Evolutionary conservation across 768 basidiomycete species (phyloP).

Genomic region (Leccinum aurantiacum): DNA sequence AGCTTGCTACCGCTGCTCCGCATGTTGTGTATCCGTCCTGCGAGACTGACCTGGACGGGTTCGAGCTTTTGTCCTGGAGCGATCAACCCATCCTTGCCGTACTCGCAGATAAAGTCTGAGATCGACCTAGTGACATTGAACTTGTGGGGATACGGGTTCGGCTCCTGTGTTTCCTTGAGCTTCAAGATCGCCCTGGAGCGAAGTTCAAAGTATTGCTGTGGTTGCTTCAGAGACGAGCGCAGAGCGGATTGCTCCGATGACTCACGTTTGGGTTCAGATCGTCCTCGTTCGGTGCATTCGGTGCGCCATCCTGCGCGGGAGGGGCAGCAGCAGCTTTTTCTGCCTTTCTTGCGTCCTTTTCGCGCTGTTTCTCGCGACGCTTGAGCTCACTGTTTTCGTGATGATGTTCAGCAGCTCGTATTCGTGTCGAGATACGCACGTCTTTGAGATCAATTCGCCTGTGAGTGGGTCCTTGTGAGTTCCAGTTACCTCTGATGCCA

Average conservation of each 20-base stretch:
- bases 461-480: conserved; percentile 80
- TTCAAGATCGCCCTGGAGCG: conserved; percentile 86
- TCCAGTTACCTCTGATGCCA: conserved; percentile 39
- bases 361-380: conserved; percentile 84
- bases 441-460: conserved; percentile 96
- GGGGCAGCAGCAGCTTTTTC: conserved; percentile 61
- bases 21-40: conserved; percentile 91
- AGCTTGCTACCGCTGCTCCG: conserved; percentile 81
- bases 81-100: conserved; percentile 72
- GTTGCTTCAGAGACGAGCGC: not conserved
- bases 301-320: conserved; percentile 35
- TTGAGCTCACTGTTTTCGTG: conserved; percentile 77
- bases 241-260: conserved; percentile 12
- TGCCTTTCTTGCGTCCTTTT: conserved; percentile 71
- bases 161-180: conserved; percentile 79
- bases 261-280: conserved; percentile 90
- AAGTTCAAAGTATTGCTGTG: conserved; percentile 94
- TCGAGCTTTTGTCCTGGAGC: conserved; percentile 65
- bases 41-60: conserved; percentile 59
- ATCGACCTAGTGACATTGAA: conserved; percentile 86
- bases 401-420: conserved; percentile 29
- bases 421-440: conserved; percentile 47
- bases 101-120: conserved; percentile 67
- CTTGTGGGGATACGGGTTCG: conserved; percentile 99
- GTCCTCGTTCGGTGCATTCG: conserved; percentile 59